Evolutionary conservation across 176 grass and related monocot species (phyloP), one percentile per base, ranked within the genome.

Genomic region (Phoenix roebelenii): DNA sequence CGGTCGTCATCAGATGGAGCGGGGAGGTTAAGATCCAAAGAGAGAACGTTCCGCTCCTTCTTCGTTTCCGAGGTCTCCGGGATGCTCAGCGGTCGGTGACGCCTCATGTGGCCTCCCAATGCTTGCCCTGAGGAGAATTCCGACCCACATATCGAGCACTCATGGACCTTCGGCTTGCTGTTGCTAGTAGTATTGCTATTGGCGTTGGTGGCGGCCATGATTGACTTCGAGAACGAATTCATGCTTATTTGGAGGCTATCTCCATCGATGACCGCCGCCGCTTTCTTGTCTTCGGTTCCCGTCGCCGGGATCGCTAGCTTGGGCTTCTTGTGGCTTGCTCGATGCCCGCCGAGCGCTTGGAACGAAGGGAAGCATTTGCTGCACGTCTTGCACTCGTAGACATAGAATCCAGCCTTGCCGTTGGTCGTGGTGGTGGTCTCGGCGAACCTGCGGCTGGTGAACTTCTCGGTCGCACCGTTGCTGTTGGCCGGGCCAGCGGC

Each of bases 381-480:
- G 57, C 69, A 72, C 57, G 69, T 72, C 69, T 72, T 72, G 69
- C 69, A 72, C 69, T 61, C 39, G 58, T 72, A 72, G 2, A 35
- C 69, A 16, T 52, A 60, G 35, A 52, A 28, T 4, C 69, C 58
- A 18, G 69, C 24, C 49, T 26, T 61, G 16, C 49, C 64, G 16
- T 29, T 53, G 22, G 50, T 16, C 17, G 64, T 23, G 23, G 16
- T 30, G 23, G 49, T n/a, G 10, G 57, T 0, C 24, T 28, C 64
- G 15, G 23, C 44, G 49, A 53, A 17, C 64, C 50, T 53, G 18
- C 50, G 48, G 4, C 7, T 53, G 7, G 50, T 54, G 23, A 53
- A 52, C 50, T 53, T 66, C 20, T 18, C 49, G 22, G 3, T 7
- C 22, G 1, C 5, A 22, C 49, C 2, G 15, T 22, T 25, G 57